Evolutionary conservation across 805 yeast genomes (phyloP), one percentile per base, ranked within the genome.

Genomic region (Saccharomycopsis microspora): DNA sequence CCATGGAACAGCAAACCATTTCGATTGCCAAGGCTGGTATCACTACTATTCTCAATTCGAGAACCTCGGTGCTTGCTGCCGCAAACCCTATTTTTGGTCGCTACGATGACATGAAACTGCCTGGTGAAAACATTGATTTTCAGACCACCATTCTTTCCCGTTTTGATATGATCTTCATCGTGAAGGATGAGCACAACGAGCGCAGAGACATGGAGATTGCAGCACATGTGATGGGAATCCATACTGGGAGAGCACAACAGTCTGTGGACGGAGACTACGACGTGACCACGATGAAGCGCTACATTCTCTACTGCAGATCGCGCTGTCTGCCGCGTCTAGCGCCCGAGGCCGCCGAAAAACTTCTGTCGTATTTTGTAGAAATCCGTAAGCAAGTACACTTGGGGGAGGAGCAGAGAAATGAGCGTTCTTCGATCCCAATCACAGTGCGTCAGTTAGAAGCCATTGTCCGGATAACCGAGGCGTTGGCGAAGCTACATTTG

Each of bases 21-120:
- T 90, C 97, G 9, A 89, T 93, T 63, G 98, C 99, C 33, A 93
- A 93, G 64, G 99, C 99, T 6, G 99, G 99, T 64, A 93, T 93
- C 57, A 93, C 97, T 2, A 93, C 99, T 0, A 89, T 93, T 48
- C 73, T 93, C 57, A 93, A 93, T 65, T 93, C 98, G 3, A 76
- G 99, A 66, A 93, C 98, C 0, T 82, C 95, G 35, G 98, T 93
- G 3, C 70, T 93, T 42, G 98, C 98, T 0, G 98, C 98, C 29
- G 98, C 98, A 5, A 93, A 93, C 65, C 99, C 99, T 3, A 79
- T 88, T 39, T 93, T 84, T 64, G 99, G 99, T 51, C 76, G 97
- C 54, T 93, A 93, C 64, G 97, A 93, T 64, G 97, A 90, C 54
- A 76, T 85, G 72, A 90, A 88, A 65, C 80, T 95, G 37, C 96